phyloP scores from a whole-genome alignment of 805 yeast genomes.

The Schwanniomyces polymorphus region DNA sequence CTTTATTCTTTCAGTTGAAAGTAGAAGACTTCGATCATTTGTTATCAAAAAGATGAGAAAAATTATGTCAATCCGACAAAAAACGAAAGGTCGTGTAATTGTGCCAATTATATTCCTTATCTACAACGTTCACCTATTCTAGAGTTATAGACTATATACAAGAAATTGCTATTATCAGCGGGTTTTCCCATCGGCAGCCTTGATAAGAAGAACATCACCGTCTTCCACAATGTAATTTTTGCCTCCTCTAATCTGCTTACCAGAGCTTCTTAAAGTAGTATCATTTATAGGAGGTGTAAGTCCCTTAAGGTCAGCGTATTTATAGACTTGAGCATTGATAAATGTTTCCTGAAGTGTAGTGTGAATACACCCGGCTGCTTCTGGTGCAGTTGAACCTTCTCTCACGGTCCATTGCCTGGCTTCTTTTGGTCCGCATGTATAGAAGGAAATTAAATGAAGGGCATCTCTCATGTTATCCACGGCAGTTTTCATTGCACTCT shows the following conservation, averaged over 20 bases:
- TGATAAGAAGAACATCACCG: constrained; percentile 77
- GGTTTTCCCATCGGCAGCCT: constrained; percentile 65
- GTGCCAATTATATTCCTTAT: neutral
- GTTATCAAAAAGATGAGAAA: neutral
- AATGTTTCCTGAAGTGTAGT: constrained; percentile 82
- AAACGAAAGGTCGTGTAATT: neutral
- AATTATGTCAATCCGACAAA: neutral
- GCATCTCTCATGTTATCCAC: constrained; percentile 65
- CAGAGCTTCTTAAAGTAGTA: constrained; percentile 50
- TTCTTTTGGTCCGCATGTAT: constrained; percentile 84
- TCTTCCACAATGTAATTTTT: constrained; percentile 79
- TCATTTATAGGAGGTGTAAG: constrained; percentile 51
- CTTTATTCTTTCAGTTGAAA: neutral
- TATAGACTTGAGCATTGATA: constrained; percentile 72
- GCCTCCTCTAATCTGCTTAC: constrained; percentile 66
- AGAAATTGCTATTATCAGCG: constrained; percentile 1
- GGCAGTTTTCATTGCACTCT: constrained; percentile 60
- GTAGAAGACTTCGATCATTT: neutral
- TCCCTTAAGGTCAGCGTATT: constrained; percentile 54
- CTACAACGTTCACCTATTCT: neutral
- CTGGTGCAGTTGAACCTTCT: constrained; percentile 74
- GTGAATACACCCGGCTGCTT: constrained; percentile 90
- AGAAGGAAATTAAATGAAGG: constrained; percentile 74
- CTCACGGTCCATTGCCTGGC: constrained; percentile 89
- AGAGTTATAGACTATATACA: neutral